Evolutionary conservation across 2,329 filamentous ascomycete species (phyloP).

Genomic region (Ophiocordyceps camponoti-leonardi): DNA sequence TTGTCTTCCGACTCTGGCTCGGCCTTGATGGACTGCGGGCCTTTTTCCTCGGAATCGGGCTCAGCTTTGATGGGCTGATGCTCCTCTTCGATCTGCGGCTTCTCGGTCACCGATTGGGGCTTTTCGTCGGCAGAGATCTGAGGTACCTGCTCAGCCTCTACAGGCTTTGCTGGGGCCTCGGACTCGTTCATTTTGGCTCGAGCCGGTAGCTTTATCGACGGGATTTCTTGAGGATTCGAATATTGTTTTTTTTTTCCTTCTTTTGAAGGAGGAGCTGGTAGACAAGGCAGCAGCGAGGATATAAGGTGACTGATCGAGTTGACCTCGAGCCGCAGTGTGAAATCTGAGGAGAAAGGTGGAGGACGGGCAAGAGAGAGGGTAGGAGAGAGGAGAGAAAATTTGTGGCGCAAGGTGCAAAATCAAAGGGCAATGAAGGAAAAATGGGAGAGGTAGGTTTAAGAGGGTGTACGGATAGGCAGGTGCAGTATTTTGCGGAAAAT

Average conservation of each 20-base stretch:
- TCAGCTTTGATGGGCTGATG: not conserved
- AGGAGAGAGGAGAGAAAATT: not conserved
- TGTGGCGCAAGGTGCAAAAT: too few species aligned
- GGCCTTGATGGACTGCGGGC: not conserved
- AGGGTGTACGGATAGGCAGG: too few species aligned
- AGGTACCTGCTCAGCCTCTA: constrained; percentile 15
- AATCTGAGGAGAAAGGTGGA: not conserved
- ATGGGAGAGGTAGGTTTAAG: not conserved
- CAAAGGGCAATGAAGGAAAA: too few species aligned
- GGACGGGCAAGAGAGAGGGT: not conserved
- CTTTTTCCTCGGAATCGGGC: not conserved
- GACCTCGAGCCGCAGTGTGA: not conserved
- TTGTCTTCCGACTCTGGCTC: not conserved
- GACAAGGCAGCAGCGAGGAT: not conserved
- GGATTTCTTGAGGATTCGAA: not conserved
- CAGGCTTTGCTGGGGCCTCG: constrained; percentile 20
- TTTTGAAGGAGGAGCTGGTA: not conserved
- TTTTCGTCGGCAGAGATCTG: constrained; percentile 1
- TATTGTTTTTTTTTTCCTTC: not conserved
- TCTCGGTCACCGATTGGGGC: not conserved
- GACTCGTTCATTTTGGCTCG: constrained; percentile 20
- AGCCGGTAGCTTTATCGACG: not conserved
- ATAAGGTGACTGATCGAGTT: not conserved
- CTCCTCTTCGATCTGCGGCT: not conserved
- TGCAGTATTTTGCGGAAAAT: not conserved